Evolutionary conservation across 1,139 yeast genomes (phyloP).

Genomic region (Blastobotrys arbuscula): DNA sequence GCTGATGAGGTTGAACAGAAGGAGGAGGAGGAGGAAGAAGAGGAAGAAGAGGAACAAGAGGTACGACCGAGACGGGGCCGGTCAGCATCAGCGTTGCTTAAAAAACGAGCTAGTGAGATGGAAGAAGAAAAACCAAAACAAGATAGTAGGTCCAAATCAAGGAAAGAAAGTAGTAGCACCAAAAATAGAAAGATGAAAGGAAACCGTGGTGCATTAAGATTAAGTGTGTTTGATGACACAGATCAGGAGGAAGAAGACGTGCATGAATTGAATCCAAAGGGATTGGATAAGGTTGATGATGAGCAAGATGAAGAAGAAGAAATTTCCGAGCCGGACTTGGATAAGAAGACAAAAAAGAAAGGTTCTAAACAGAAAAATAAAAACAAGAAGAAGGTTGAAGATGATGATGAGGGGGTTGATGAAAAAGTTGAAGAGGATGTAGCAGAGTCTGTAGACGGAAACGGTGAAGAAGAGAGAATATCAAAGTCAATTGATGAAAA

Average conservation of each 20-base stretch:
- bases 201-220: neutral
- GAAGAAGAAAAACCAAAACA: neutral
- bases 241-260: constrained; percentile 4
- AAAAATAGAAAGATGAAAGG: neutral
- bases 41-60: neutral
- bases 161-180: neutral
- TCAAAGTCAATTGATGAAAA: neutral
- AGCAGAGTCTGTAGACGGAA: constrained; percentile 9
- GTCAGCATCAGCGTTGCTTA: neutral
- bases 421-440: constrained; percentile 8
- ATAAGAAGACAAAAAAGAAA: neutral
- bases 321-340: constrained; percentile 2
- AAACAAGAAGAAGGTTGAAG: constrained; percentile 3
- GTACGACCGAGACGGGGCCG: neutral
- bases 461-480: neutral
- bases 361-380: neutral
- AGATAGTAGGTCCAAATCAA: neutral
- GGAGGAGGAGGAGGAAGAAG: constrained; percentile 2
- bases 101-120: constrained; percentile 1
- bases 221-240: constrained; percentile 11
- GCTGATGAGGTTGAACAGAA: constrained; percentile 1
- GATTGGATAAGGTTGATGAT: neutral
- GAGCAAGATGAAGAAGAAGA: neutral
- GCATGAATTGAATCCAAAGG: constrained; percentile 5
- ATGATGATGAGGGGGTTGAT: neutral